Conservation (phyloP, 192 early-diverging fungal genomes). For the Linnemannia hyalina region DNA sequence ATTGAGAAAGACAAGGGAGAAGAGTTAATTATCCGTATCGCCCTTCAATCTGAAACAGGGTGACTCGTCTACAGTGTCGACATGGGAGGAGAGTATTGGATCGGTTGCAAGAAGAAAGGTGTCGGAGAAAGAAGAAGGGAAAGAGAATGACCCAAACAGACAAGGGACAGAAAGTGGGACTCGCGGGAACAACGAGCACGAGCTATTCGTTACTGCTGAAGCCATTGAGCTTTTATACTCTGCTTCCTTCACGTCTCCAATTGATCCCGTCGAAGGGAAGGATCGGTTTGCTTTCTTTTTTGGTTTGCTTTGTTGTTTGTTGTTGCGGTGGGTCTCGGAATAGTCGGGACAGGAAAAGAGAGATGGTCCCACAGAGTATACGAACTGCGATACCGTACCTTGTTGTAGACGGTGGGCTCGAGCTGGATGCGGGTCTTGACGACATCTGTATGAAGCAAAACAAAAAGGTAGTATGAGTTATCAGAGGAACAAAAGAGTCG, state of each 20-base stretch:
- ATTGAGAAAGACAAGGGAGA: background rate
- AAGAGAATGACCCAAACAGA: background rate
- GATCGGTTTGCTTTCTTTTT: background rate
- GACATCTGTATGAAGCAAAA: constrained; percentile 63
- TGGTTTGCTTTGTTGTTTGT: background rate
- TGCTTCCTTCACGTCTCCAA: background rate
- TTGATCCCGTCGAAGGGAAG: background rate
- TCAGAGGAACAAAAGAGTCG: background rate
- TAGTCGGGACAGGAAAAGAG: background rate
- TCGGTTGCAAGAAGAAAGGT: background rate
- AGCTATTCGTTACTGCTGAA: background rate
- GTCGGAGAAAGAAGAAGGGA: background rate
- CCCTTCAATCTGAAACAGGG: constrained; percentile 2
- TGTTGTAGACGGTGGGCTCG: constrained; percentile 77
- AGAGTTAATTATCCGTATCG: background rate
- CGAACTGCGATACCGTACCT: constrained; percentile 46
- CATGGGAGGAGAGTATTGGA: background rate
- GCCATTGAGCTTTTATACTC: background rate
- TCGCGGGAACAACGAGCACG: background rate
- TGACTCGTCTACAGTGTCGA: background rate
- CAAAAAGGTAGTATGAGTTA: background rate
- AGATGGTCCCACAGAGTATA: background rate
- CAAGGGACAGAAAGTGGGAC: background rate
- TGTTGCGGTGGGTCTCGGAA: background rate
- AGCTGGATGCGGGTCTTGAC: constrained; percentile 86